Evolutionary conservation across 192 early-diverging fungal species (phyloP).

Genomic region (Entomortierella parvispora): DNA sequence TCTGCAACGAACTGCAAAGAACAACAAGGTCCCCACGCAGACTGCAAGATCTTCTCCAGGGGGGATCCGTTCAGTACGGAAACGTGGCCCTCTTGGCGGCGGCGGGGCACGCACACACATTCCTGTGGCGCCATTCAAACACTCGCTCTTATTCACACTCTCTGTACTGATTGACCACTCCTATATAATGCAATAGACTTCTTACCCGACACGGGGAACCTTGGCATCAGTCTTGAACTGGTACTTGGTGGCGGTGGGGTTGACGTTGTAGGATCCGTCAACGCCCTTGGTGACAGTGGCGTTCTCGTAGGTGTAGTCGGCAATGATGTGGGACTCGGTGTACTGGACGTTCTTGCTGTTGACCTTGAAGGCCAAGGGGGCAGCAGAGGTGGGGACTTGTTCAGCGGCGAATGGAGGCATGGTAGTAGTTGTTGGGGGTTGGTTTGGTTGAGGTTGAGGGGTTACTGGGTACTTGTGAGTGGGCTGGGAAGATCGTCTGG

Average conservation of each 20-base stretch:
- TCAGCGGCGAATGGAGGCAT: slow-evolving; percentile 55
- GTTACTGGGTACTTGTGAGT: slow-evolving; percentile 3
- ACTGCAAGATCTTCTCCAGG: too few species aligned
- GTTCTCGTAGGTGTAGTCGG: slow-evolving; percentile 92
- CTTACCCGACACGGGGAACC: slow-evolving; percentile 86
- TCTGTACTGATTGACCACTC: too few species aligned
- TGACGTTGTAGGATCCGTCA: slow-evolving; percentile 76
- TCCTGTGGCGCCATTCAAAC: slow-evolving; percentile 3
- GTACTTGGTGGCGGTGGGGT: slow-evolving; percentile 90
- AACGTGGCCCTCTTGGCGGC: too few species aligned
- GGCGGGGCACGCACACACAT: too few species aligned
- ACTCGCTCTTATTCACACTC: too few species aligned
- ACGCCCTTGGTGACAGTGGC: slow-evolving; percentile 79
- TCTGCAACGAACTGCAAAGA: too few species aligned
- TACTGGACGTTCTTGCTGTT: slow-evolving; percentile 91
- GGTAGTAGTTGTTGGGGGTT: slow-evolving; percentile 21
- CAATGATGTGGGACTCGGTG: slow-evolving; percentile 79
- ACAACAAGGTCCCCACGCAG: too few species aligned
- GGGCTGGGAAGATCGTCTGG: slow-evolving; percentile 36
- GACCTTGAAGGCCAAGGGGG: slow-evolving; percentile 81
- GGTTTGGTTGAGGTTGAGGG: slow-evolving; percentile 4
- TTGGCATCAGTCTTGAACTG: slow-evolving; percentile 87
- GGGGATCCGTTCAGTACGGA: too few species aligned
- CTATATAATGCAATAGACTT: too few species aligned
- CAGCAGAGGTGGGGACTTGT: slow-evolving; percentile 50